These are phyloP conservation scores for Scleroderma bovista DNA, from an alignment of 768 basidiomycete genomes.

Conservation along the genomic window DNA sequence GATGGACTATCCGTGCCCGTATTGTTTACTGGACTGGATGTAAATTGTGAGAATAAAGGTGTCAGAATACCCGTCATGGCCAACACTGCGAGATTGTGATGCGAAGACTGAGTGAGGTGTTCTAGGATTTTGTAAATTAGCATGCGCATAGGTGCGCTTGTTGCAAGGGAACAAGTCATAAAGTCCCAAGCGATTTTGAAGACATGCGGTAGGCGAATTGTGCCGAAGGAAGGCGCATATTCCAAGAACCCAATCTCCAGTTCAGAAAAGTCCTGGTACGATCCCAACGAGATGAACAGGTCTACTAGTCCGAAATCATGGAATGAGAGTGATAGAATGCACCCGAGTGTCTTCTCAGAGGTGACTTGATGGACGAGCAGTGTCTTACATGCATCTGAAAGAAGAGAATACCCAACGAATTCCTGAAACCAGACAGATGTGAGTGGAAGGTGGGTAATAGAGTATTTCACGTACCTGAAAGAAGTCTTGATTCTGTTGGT, in stretches of 20 bases:
- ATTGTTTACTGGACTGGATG: constrained; percentile 17
- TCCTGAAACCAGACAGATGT: constrained; percentile 9
- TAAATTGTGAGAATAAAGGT: constrained; percentile 36
- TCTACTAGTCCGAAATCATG: constrained; percentile 55
- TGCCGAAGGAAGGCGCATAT: constrained; percentile 35
- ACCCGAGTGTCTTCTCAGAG: constrained; percentile 54
- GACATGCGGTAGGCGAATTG: constrained; percentile 55
- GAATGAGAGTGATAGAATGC: constrained; percentile 62
- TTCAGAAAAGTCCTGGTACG: constrained; percentile 35
- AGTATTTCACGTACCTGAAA: constrained; percentile 52
- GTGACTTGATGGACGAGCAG: constrained; percentile 45
- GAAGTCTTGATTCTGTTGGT: constrained; percentile 51
- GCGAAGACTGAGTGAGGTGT: constrained; percentile 50
- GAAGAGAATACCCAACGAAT: constrained; percentile 57
- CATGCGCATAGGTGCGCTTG: constrained; percentile 42
- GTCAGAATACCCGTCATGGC: constrained; percentile 52
- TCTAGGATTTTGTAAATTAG: constrained; percentile 59
- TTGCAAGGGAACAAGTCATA: constrained; percentile 30
- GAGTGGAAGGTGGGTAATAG: constrained; percentile 12
- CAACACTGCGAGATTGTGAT: constrained; percentile 66
- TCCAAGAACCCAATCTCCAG: constrained; percentile 39
- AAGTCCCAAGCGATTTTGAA: constrained; percentile 56
- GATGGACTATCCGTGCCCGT: neutral
- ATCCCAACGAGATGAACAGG: constrained; percentile 44
- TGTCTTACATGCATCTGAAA: constrained; percentile 52